Evolutionary conservation across 2,329 filamentous ascomycete species (phyloP).

Genomic region (Fusarium abutilonis): DNA sequence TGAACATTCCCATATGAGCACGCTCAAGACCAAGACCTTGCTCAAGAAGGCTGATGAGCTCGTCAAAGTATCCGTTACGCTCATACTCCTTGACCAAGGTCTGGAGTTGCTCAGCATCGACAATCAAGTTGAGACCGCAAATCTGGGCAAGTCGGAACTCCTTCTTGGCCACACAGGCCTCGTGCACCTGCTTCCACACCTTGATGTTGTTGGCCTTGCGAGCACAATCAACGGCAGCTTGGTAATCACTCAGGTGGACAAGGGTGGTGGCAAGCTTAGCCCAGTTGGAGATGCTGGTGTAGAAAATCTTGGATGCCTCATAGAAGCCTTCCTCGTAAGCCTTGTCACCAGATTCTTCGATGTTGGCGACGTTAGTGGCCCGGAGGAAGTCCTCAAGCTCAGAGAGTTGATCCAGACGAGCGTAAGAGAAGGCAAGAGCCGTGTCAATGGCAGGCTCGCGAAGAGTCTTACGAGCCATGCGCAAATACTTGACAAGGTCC

Average conservation of each 20-base stretch:
- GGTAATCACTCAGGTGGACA: conserved; percentile 97
- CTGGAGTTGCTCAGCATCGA: conserved; percentile 94
- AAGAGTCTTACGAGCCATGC: conserved; percentile 96
- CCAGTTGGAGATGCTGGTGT: conserved; percentile 98
- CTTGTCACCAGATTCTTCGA: conserved; percentile 98
- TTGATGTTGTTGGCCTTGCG: conserved; percentile 99
- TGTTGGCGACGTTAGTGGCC: conserved; percentile 90
- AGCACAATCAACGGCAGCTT: conserved; percentile 95
- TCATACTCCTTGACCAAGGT: conserved; percentile 97
- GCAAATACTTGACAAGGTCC: conserved; percentile 94
- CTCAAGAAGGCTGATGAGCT: conserved; percentile 93
- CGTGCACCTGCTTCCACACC: conserved; percentile 99
- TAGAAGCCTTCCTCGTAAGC: conserved; percentile 94
- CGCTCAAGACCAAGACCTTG: conserved; percentile 93
- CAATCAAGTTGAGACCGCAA: conserved; percentile 96
- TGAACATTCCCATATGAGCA: conserved; percentile 98
- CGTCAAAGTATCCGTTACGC: conserved; percentile 96
- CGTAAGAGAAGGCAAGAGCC: conserved; percentile 90
- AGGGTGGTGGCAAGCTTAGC: conserved; percentile 97
- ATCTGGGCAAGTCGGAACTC: conserved; percentile 99
- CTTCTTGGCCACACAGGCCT: conserved; percentile 95
- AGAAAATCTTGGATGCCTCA: conserved; percentile 99
- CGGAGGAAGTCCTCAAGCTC: conserved; percentile 98
- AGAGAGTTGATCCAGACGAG: conserved; percentile 86
- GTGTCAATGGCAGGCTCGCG: conserved; percentile 95